Conservation (phyloP, 108 stramenopile genomes). For the Nitzschia sp. region DNA sequence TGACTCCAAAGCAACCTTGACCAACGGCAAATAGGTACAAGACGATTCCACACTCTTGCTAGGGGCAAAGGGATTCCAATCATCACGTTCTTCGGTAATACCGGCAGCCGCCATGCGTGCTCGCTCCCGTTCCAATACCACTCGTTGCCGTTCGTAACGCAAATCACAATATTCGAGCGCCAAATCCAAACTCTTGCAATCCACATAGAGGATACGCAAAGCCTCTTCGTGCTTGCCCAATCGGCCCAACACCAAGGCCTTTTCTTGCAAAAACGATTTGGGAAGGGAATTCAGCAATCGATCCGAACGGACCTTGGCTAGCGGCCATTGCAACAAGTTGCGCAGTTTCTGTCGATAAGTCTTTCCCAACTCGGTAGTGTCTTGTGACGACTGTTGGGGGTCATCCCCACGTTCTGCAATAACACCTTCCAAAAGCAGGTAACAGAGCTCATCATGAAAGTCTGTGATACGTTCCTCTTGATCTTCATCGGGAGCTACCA, state of each 20-base stretch:
- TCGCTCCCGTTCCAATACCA: conserved; percentile 47
- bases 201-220: conserved; percentile 72
- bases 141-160: conserved; percentile 57
- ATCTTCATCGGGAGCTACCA: conserved; percentile 36
- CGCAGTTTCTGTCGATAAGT: conserved; percentile 75
- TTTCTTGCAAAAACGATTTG: conserved; percentile 75
- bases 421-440: conserved; percentile 81
- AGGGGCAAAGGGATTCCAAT: conserved; percentile 22
- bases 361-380: conserved; percentile 62
- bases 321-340: conserved; percentile 73
- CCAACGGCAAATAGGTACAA: conserved; percentile 80
- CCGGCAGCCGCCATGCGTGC: conserved; percentile 26
- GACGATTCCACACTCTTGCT: conserved; percentile 6
- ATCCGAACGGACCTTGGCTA: conserved; percentile 69
- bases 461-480: conserved; percentile 57
- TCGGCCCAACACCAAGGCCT: conserved; percentile 79
- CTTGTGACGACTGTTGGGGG: conserved; percentile 21
- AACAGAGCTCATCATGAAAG: conserved; percentile 84
- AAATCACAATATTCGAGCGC: conserved; percentile 88
- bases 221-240: conserved; percentile 87
- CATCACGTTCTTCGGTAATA: conserved; percentile 35
- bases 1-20: conserved; percentile 76
- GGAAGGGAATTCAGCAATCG: conserved; percentile 68
- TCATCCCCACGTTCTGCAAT: conserved; percentile 81
- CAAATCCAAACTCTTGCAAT: conserved; percentile 71